Percentiles rank a stretch among this genome's conserved stretches.
Evolutionary conservation across 257 asterid species (phyloP).

Genomic region (Solanum chilense): DNA sequence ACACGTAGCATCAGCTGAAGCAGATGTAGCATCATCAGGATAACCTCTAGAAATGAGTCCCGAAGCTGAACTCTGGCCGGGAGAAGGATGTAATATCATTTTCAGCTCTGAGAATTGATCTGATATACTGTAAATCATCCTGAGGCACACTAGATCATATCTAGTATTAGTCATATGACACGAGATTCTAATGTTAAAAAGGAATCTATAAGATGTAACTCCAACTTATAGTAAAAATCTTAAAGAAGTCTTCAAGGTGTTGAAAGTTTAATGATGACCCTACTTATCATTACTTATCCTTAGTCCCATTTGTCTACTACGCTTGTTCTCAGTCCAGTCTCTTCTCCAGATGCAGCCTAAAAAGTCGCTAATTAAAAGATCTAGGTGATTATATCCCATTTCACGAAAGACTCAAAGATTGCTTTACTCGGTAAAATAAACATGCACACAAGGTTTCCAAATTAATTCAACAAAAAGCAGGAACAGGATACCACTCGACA

Average conservation of each 20-base stretch:
- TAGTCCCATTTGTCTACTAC: neutral
- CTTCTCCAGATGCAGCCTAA: neutral
- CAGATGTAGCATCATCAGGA: conserved; percentile 47
- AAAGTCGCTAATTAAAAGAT: neutral
- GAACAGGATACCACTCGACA: neutral
- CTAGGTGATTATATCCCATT: neutral
- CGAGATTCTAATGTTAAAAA: neutral
- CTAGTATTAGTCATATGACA: conserved; percentile 45
- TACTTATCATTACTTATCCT: neutral
- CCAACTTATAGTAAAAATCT: conserved; percentile 13
- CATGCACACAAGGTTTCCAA: neutral
- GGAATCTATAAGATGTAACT: conserved; percentile 5
- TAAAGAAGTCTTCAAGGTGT: neutral
- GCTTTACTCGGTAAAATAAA: neutral
- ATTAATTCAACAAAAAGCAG: neutral
- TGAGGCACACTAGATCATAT: conserved; percentile 90
- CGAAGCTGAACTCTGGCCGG: conserved; percentile 60
- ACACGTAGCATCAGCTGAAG: conserved; percentile 71
- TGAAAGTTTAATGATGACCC: neutral
- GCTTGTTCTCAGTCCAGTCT: neutral
- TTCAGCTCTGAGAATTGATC: conserved; percentile 97
- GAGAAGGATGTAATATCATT: conserved; percentile 70
- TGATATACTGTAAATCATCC: conserved; percentile 99
- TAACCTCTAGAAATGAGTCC: conserved; percentile 48
- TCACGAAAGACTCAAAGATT: neutral